Percentiles rank a stretch among this genome's conserved stretches.
Evolutionary conservation across 805 yeast genomes (phyloP).

Genomic region (Hanseniaspora mollemarum): DNA sequence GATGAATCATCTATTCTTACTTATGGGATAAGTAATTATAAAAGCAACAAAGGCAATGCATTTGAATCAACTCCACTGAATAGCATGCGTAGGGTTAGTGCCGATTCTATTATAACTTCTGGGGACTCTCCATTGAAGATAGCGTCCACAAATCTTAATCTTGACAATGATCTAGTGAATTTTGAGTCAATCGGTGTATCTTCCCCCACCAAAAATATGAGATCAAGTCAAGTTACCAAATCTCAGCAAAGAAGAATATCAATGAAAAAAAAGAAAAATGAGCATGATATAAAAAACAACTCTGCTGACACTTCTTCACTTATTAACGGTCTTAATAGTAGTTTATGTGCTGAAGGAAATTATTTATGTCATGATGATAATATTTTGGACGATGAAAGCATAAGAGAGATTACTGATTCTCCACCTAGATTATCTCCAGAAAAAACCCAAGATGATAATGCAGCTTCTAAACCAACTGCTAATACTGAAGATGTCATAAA

Average conservation of each 20-base stretch:
- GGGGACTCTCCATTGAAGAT: constrained; percentile 9
- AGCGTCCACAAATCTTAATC: not conserved
- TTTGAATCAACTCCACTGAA: not conserved
- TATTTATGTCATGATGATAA: not conserved
- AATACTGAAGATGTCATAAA: not conserved
- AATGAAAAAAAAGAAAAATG: not conserved
- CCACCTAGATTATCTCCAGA: not conserved
- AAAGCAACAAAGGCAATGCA: not conserved
- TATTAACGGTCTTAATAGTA: not conserved
- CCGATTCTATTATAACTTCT: not conserved
- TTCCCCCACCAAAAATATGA: not conserved
- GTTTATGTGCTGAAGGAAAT: not conserved
- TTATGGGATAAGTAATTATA: not conserved
- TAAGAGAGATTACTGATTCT: not conserved
- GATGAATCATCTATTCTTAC: not conserved
- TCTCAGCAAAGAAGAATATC: not conserved
- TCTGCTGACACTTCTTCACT: not conserved
- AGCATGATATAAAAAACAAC: not conserved
- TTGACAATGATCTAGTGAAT: constrained; percentile 5
- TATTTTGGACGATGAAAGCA: not conserved
- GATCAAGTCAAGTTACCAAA: not conserved
- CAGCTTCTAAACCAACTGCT: not conserved
- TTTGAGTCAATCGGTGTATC: constrained; percentile 11
- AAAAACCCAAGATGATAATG: not conserved
- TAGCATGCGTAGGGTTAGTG: not conserved